These are phyloP conservation scores for Podila epigama DNA, from an alignment of 192 early-diverging fungal species.

Conservation along the genomic window DNA sequence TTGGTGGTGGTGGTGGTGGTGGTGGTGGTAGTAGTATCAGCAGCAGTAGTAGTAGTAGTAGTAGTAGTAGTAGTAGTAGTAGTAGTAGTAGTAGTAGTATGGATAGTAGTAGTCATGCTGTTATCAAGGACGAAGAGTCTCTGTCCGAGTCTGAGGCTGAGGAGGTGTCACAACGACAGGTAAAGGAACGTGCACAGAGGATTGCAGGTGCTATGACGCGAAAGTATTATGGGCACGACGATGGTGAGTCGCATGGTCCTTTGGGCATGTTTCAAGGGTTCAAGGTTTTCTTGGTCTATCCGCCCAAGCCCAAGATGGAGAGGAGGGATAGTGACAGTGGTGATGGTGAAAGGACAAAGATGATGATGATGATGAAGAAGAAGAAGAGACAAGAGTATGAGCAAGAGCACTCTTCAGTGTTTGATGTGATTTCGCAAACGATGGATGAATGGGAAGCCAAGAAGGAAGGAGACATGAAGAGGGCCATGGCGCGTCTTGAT, in stretches of 20 bases:
- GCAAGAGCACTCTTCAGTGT: neutral
- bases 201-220: slow-evolving; percentile 26
- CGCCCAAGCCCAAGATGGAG: slow-evolving; percentile 7
- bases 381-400: neutral
- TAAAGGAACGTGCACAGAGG: slow-evolving; percentile 5
- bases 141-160: no score
- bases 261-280: slow-evolving; percentile 41
- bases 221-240: slow-evolving; percentile 28
- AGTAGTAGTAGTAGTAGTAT: no score
- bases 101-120: no score
- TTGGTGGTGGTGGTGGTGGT: no score
- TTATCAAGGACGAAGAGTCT: neutral
- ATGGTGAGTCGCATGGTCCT: slow-evolving; percentile 24
- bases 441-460: slow-evolving; percentile 3
- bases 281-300: slow-evolving; percentile 27
- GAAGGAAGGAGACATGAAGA: neutral
- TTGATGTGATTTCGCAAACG: slow-evolving; percentile 14
- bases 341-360: no score
- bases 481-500: neutral
- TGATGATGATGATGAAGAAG: no score
- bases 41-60: no score
- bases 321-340: no score
- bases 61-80: no score
- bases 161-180: slow-evolving; percentile 1
- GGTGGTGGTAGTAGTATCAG: no score